Evolutionary conservation across 495 filamentous ascomycete species (phyloP).

Genomic region (Cladorrhinum samala): DNA sequence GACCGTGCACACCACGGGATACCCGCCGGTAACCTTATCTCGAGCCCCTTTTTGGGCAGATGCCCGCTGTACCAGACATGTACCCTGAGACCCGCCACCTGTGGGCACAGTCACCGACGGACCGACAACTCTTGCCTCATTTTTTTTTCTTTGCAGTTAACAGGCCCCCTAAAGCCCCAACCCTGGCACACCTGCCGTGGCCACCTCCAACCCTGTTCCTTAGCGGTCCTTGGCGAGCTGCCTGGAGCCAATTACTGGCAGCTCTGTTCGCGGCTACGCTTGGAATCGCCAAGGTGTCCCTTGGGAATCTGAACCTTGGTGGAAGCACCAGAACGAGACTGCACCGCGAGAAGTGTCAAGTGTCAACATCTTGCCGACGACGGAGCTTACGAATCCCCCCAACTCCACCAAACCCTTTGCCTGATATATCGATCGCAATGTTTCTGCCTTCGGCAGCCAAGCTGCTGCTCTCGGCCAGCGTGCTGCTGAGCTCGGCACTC

Average conservation of each 20-base stretch:
- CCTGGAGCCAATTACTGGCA: neutral
- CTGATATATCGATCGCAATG: conserved; percentile 23
- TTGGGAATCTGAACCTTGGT: conserved; percentile 4
- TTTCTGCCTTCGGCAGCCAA: conserved; percentile 37
- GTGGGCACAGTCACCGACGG: conserved; percentile 19
- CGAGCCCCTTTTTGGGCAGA: conserved; percentile 8
- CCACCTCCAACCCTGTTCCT: neutral
- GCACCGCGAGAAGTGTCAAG: conserved; percentile 19
- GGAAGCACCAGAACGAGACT: conserved; percentile 7
- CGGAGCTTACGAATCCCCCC: neutral
- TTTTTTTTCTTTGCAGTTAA: conserved; percentile 8
- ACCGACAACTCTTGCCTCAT: conserved; percentile 12
- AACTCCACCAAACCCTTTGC: neutral
- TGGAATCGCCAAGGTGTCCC: conserved; percentile 27
- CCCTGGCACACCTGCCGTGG: neutral
- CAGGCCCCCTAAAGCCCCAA: conserved; percentile 2
- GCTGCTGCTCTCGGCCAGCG: conserved; percentile 56
- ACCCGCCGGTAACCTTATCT: conserved; percentile 25
- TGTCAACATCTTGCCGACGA: conserved; percentile 8
- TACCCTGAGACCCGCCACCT: conserved; percentile 8
- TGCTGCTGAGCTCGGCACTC: conserved; percentile 56
- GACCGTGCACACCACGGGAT: conserved; percentile 8
- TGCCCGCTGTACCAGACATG: conserved; percentile 6
- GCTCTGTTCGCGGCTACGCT: neutral
- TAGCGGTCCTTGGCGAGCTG: neutral